phyloP scores from a whole-genome alignment of 768 basidiomycete species.

The Termitomyces sp. region DNA sequence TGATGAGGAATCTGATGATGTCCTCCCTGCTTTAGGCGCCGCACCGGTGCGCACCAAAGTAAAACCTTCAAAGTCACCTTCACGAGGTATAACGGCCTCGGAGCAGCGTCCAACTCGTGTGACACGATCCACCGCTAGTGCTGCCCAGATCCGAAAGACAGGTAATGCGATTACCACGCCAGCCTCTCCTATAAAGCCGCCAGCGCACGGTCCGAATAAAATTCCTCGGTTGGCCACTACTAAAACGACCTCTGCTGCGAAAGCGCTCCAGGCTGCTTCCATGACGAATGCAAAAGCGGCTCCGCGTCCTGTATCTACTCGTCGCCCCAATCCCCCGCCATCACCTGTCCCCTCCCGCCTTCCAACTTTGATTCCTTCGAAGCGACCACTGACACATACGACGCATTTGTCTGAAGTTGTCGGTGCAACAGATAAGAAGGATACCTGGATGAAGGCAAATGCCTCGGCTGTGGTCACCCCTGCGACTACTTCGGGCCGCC shows the following conservation, averaged over 20 bases:
- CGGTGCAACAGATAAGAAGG: conserved; percentile 35
- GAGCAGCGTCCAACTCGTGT: conserved; percentile 73
- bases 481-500: conserved; percentile 66
- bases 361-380: conserved; percentile 62
- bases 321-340: conserved; percentile 38
- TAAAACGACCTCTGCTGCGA: conserved; percentile 43
- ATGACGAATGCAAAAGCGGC: conserved; percentile 25
- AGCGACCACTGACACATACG: conserved; percentile 38
- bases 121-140: conserved; percentile 62
- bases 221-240: conserved; percentile 62
- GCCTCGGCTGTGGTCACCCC: conserved; percentile 65
- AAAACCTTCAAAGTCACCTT: conserved; percentile 32
- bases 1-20: conserved; percentile 58
- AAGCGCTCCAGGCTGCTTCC: conserved; percentile 31
- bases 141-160: conserved; percentile 49
- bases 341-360: conserved; percentile 72
- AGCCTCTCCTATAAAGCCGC: conserved; percentile 37
- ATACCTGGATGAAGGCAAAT: conserved; percentile 78
- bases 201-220: conserved; percentile 54
- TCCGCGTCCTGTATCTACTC: conserved; percentile 18
- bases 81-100: conserved; percentile 51
- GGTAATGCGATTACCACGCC: conserved; percentile 30
- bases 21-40: conserved; percentile 55
- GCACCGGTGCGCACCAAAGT: conserved; percentile 37
- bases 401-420: conserved; percentile 48